Base-by-base conservation (phyloP, 2,329 filamentous ascomycete species). In the Colletotrichum destructivum region DNA sequence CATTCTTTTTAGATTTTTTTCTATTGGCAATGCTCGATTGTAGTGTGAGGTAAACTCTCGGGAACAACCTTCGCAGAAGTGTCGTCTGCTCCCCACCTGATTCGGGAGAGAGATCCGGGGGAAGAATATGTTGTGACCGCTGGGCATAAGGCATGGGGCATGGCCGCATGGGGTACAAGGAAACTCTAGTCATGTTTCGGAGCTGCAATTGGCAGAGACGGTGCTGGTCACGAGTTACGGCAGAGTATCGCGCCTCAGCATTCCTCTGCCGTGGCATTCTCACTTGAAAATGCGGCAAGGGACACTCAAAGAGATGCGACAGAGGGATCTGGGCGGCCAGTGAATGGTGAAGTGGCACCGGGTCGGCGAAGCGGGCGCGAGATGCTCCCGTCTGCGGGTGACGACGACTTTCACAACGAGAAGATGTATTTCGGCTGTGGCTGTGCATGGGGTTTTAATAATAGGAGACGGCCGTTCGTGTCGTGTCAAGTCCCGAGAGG, bases 391-490 rank as follows among this genome's bases (percentile, higher is more conserved):
- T 49, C 56, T 15, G 54, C 59, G 18, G 63, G 42, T 51, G 49
- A 40, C 46, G 21, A 68, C 40, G 40, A 65, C 46, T 38, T n/a
- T 11, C 60, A 31, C n/a, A 52, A 26, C 9, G 18, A 42, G 7
- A 38, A 49, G 26, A 56, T n/a, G 54, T 2, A 35, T 3, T 12
- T 38, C 9, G 4, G 35, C 13, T 9, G 69, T 71, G 69, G 69
- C 69, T 72, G 66, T 72, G 69, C 23, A 16, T 42, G 47, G 16
- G 12, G 1, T 21, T 52, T 49, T 54, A 63, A 35, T 57, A 71
- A 71, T 71, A 67, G 61, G 61, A 55, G 56, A 71, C 46, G 21
- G 42, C 49, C 56, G 42, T 71, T 62, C 49, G 63, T 44, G 40
- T 60, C 42, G 23, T 47, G 57, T 35, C 23, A 12, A 47, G 42